Evolutionary conservation across 2,329 filamentous ascomycete species (phyloP).

Genomic region (Fusarium proliferatum): DNA sequence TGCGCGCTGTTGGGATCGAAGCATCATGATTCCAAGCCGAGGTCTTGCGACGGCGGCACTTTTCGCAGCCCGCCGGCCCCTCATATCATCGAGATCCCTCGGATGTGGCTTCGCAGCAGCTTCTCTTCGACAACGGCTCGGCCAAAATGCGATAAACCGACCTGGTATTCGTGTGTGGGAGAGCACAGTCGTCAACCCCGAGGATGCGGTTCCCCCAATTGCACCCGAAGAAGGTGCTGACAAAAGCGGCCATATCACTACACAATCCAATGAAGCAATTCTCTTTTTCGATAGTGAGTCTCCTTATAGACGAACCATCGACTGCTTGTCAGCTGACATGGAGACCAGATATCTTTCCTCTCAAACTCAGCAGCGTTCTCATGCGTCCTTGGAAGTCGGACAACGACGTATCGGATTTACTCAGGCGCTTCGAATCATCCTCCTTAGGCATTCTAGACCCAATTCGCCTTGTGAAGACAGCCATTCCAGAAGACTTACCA

Average conservation of each 20-base stretch:
- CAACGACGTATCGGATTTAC: slow-evolving; percentile 60
- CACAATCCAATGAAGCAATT: slow-evolving; percentile 80
- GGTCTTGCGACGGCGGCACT: slow-evolving; percentile 40
- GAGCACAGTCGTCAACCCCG: slow-evolving; percentile 39
- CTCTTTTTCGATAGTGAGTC: slow-evolving; percentile 87
- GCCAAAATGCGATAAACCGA: slow-evolving; percentile 1
- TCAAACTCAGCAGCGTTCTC: slow-evolving; percentile 69
- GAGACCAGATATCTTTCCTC: slow-evolving; percentile 79
- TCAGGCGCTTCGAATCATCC: slow-evolving; percentile 63
- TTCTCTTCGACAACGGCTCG: slow-evolving; percentile 17
- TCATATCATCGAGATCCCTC: slow-evolving; percentile 15
- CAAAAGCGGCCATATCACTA: slow-evolving; percentile 84
- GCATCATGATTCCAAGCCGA: slow-evolving; percentile 47
- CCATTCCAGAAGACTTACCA: slow-evolving; percentile 69
- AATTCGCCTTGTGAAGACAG: slow-evolving; percentile 66
- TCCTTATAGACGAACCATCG: neutral
- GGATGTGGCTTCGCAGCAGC: slow-evolving; percentile 22
- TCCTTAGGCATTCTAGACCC: slow-evolving; percentile 64
- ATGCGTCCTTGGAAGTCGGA: slow-evolving; percentile 62
- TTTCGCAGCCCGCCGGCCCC: slow-evolving; percentile 40
- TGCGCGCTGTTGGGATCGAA: slow-evolving; percentile 8
- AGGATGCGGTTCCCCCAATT: slow-evolving; percentile 13
- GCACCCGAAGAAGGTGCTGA: slow-evolving; percentile 60
- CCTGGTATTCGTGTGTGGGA: slow-evolving; percentile 40
- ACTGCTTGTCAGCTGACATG: slow-evolving; percentile 2